These are phyloP conservation scores for Kluyveromyces siamensis DNA, from an alignment of 805 yeast species.

Conservation along the genomic window DNA sequence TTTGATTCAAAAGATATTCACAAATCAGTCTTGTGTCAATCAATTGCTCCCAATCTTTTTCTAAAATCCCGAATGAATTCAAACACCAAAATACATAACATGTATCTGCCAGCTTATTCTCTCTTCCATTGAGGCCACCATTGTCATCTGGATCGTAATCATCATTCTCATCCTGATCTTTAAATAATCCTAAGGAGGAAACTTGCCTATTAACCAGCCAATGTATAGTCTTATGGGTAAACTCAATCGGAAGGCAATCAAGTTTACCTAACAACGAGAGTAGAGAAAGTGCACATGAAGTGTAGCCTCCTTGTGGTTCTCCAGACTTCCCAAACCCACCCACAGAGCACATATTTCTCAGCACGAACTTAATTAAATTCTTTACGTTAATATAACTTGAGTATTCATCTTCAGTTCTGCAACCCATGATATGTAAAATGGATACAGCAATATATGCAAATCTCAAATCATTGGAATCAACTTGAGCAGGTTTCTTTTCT, in stretches of 20 bases:
- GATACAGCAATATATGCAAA: conserved; percentile 66
- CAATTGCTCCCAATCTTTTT: conserved; percentile 10
- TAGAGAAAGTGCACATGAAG: conserved; percentile 73
- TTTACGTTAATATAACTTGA: conserved; percentile 36
- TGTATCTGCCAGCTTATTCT: conserved; percentile 76
- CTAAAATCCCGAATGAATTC: conserved; percentile 45
- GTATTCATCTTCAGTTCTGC: conserved; percentile 15
- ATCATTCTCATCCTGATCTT: conserved; percentile 23
- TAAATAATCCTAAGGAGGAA: conserved; percentile 15
- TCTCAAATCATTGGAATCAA: conserved; percentile 63
- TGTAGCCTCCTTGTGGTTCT: conserved; percentile 82
- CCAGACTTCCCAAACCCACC: conserved; percentile 64
- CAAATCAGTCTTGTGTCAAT: conserved; percentile 1
- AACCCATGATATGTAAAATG: conserved; percentile 42
- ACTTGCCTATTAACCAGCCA: conserved; percentile 63
- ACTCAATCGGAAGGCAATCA: conserved; percentile 10
- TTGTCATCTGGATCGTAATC: conserved; percentile 39
- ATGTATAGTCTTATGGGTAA: conserved; percentile 35
- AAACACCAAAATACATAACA: conserved; percentile 84
- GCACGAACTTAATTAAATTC: conserved; percentile 32
- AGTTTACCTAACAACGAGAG: conserved; percentile 35
- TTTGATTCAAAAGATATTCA: conserved; percentile 39
- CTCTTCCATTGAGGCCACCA: conserved; percentile 84
- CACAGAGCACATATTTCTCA: conserved; percentile 32
- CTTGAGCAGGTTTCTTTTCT: conserved; percentile 24